A percentile compares a stretch with the other conserved stretches of the same genome.
Evolutionary conservation across 2,329 filamentous ascomycete genomes (phyloP).

Genomic region (Mariannaea elegans): DNA sequence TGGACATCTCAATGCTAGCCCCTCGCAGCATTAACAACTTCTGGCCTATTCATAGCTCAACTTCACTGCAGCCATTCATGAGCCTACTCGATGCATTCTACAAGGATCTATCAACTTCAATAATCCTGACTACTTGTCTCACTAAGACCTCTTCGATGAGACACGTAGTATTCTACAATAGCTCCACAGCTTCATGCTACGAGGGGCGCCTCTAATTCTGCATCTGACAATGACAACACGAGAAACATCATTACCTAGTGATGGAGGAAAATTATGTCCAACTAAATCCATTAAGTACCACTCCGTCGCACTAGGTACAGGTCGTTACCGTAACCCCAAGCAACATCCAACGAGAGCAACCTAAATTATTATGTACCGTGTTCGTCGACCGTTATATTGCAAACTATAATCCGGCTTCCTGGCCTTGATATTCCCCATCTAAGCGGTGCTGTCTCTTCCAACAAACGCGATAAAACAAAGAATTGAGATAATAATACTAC

Average conservation of each 20-base stretch:
- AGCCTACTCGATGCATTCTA: too few relatives aligned
- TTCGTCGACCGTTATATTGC: slow-evolving; percentile 35
- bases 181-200: too few relatives aligned
- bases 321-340: slow-evolving; percentile 6
- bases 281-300: slow-evolving; percentile 8
- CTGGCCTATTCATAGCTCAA: too few relatives aligned
- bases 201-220: too few relatives aligned
- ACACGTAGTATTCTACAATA: too few relatives aligned
- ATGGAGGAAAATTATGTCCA: neutral
- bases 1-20: too few relatives aligned
- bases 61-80: too few relatives aligned
- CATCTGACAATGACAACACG: neutral
- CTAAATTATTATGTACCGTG: slow-evolving; percentile 35
- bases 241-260: neutral
- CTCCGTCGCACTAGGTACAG: slow-evolving; percentile 15
- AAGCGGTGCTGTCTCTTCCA: slow-evolving; percentile 24
- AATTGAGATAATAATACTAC: slow-evolving; percentile 26
- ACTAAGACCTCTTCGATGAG: too few relatives aligned
- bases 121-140: too few relatives aligned
- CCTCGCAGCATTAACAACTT: too few relatives aligned
- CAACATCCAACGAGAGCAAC: slow-evolving; percentile 23
- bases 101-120: too few relatives aligned
- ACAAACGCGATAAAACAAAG: slow-evolving; percentile 16
- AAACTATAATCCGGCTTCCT: slow-evolving; percentile 35
- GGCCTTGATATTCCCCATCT: slow-evolving; percentile 32